Conservation (phyloP, 1,284 basidiomycete species). For the Puccinia horiana region DNA sequence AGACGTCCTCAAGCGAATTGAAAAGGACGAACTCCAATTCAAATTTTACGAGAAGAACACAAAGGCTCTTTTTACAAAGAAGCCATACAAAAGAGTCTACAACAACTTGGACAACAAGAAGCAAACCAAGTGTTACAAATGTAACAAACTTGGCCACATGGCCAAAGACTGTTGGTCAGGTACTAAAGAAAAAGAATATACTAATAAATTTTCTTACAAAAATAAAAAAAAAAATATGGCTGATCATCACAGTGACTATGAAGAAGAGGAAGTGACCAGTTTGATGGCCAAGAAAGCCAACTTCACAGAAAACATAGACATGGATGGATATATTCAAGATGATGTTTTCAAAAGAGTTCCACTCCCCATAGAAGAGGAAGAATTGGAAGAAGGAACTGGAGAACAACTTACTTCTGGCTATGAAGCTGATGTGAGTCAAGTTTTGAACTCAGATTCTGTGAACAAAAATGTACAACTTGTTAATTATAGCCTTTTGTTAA, state of each 20-base stretch:
- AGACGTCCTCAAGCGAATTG: conserved; percentile 1
- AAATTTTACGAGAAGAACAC: background rate
- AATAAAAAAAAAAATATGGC: background rate
- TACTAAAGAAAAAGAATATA: background rate
- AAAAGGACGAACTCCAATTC: background rate
- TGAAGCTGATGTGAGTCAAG: conserved; percentile 14
- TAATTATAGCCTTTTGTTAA: conserved; percentile 4
- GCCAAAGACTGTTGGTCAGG: background rate
- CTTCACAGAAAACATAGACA: background rate
- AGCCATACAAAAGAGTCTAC: background rate
- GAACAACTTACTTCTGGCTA: background rate
- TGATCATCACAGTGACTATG: background rate
- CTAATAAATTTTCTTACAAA: background rate
- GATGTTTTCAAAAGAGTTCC: background rate
- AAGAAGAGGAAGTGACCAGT: conserved; percentile 5
- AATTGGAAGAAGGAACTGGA: background rate
- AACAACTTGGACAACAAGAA: background rate
- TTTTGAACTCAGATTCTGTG: background rate
- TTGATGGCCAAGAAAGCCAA: conserved; percentile 5
- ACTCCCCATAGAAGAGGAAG: background rate
- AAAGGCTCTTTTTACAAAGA: background rate
- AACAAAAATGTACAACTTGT: background rate
- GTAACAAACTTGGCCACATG: background rate
- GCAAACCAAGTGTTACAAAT: background rate
- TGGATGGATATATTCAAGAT: background rate